A percentile compares a stretch with the other conserved stretches of the same genome.
Evolutionary conservation across 2,329 filamentous ascomycete genomes (phyloP).

Genomic region (Alternaria sp.): DNA sequence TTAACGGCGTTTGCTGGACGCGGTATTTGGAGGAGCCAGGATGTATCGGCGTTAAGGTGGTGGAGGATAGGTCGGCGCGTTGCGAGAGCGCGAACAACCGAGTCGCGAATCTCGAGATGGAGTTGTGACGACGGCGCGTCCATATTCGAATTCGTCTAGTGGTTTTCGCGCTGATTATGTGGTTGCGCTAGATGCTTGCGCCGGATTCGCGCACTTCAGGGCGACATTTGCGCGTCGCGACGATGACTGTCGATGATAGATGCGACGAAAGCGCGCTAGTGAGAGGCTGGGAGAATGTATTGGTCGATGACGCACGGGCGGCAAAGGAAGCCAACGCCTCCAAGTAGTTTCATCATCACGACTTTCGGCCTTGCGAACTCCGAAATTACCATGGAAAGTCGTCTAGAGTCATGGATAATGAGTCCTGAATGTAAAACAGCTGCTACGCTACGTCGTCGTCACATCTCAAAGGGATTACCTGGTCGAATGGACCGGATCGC

Average conservation of each 20-base stretch:
- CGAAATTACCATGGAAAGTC: not conserved
- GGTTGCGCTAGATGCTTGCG: slow-evolving; percentile 15
- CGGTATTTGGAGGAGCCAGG: slow-evolving; percentile 72
- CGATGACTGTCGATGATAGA: slow-evolving; percentile 5
- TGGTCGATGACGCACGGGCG: slow-evolving; percentile 25
- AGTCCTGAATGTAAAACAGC: not conserved
- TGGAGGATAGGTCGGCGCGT: slow-evolving; percentile 64
- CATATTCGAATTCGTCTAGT: slow-evolving; percentile 27
- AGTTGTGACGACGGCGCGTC: slow-evolving; percentile 53
- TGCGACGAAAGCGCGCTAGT: slow-evolving; percentile 23
- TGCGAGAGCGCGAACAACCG: slow-evolving; percentile 52
- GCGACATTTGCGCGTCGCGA: slow-evolving; percentile 31
- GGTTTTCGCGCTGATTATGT: not conserved
- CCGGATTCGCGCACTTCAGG: slow-evolving; percentile 24
- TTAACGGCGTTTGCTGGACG: slow-evolving; percentile 57
- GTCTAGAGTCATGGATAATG: not conserved
- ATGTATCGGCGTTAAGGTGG: slow-evolving; percentile 73
- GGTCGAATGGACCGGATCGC: too few species aligned
- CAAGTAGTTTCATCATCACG: not conserved
- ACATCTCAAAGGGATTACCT: not conserved
- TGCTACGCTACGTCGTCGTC: not conserved
- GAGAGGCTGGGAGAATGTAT: slow-evolving; percentile 20
- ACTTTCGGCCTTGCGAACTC: not conserved
- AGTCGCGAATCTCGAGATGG: slow-evolving; percentile 54
- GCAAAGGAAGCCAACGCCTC: slow-evolving; percentile 7